A percentile compares a stretch with the other conserved stretches of the same genome.
phyloP scores from a whole-genome alignment of 176 grass and related monocot species.

The Oropetium thomaeum region DNA sequence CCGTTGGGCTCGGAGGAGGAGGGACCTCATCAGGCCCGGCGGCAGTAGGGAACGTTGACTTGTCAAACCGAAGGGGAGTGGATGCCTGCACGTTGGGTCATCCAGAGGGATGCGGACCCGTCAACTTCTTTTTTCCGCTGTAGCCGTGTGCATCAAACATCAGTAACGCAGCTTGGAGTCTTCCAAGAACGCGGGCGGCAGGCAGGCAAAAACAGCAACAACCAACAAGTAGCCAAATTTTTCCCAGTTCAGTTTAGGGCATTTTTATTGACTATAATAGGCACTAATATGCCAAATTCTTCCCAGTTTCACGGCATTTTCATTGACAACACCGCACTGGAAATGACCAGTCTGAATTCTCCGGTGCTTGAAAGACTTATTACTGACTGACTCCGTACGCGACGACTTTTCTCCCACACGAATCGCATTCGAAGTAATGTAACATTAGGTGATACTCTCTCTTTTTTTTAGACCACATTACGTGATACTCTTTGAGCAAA shows the following conservation, averaged over 20 bases:
- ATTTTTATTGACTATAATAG: not conserved
- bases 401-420: not conserved
- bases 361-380: not conserved
- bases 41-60: conserved; percentile 33
- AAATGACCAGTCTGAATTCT: not conserved
- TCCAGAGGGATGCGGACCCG: not conserved
- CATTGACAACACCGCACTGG: not conserved
- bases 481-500: too few species aligned
- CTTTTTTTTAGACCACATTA: too few species aligned
- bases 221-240: not conserved
- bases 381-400: not conserved
- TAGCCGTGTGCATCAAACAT: too few species aligned
- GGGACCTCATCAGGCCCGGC: too few species aligned
- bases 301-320: too few species aligned
- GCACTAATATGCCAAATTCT: too few species aligned
- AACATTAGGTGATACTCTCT: not conserved
- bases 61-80: not conserved
- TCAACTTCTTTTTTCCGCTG: not conserved
- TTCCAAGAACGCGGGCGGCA: not conserved
- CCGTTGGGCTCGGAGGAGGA: not conserved
- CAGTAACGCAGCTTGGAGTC: too few species aligned
- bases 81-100: not conserved
- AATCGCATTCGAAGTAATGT: not conserved
- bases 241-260: not conserved
- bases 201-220: not conserved